Evolutionary conservation across 83 land plant species (phyloP).

Genomic region (Larix sibirica): DNA sequence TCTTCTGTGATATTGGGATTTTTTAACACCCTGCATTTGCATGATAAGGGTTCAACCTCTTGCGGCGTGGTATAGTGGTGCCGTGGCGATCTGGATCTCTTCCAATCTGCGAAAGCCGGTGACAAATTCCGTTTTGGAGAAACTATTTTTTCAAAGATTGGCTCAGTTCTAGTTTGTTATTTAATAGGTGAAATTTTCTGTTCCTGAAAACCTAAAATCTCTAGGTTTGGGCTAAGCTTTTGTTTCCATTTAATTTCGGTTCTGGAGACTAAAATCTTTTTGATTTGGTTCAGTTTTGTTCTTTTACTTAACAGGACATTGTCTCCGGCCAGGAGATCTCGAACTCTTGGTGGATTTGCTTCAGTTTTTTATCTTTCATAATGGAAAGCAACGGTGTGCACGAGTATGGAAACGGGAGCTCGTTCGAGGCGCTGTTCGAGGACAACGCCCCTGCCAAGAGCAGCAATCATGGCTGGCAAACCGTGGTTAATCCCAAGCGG

Average conservation of each 20-base stretch:
- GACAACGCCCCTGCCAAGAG: background rate
- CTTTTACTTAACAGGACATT: background rate
- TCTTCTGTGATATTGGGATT: too few relatives aligned
- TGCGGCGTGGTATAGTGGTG: too few relatives aligned
- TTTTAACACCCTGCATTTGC: too few relatives aligned
- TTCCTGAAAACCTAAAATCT: background rate
- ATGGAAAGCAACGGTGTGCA: background rate
- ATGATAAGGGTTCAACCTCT: too few relatives aligned
- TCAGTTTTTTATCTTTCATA: background rate
- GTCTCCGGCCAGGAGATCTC: background rate
- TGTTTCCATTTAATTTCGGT: background rate
- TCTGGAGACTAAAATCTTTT: background rate
- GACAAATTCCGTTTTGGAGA: too few relatives aligned
- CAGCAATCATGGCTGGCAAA: conserved; percentile 84
- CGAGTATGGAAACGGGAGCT: conserved; percentile 2
- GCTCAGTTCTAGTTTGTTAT: background rate
- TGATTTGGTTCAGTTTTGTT: background rate
- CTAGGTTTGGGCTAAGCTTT: background rate
- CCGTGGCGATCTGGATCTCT: too few relatives aligned
- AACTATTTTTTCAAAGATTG: background rate
- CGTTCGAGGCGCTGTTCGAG: background rate
- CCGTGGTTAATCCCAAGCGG: conserved; percentile 75
- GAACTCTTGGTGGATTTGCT: background rate
- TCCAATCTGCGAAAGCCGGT: too few relatives aligned
- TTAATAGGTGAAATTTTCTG: background rate